A percentile compares a stretch with the other conserved stretches of the same genome.
Evolutionary conservation across 2,329 filamentous ascomycete genomes (phyloP).

Genomic region (Fusarium nygamai): DNA sequence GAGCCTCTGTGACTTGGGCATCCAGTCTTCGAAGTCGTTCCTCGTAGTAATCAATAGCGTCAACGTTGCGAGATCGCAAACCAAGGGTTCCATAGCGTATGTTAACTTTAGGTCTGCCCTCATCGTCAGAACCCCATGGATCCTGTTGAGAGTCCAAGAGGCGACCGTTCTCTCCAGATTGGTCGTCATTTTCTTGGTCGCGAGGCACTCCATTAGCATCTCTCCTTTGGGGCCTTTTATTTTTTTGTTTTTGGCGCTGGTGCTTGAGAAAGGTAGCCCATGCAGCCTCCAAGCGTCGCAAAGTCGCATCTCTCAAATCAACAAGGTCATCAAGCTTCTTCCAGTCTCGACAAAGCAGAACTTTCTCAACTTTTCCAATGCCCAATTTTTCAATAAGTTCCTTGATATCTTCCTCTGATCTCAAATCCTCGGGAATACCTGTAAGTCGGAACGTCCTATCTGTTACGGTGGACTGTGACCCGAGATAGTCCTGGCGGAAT

Average conservation of each 20-base stretch:
- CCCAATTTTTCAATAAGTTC: slow-evolving; percentile 86
- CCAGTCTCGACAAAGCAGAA: slow-evolving; percentile 91
- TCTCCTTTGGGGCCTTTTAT: neutral
- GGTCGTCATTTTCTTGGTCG: slow-evolving; percentile 51
- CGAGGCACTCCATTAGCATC: slow-evolving; percentile 31
- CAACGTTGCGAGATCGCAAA: slow-evolving; percentile 76
- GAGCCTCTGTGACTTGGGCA: slow-evolving; percentile 74
- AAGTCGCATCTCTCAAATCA: slow-evolving; percentile 68
- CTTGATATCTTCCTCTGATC: slow-evolving; percentile 85
- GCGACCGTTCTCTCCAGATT: slow-evolving; percentile 65
- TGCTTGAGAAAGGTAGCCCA: slow-evolving; percentile 74
- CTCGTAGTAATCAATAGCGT: slow-evolving; percentile 95
- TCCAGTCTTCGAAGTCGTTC: slow-evolving; percentile 84
- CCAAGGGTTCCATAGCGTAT: slow-evolving; percentile 83
- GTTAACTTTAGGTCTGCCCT: slow-evolving; percentile 72
- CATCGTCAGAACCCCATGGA: slow-evolving; percentile 50
- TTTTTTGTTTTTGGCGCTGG: slow-evolving; percentile 17
- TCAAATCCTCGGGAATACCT: slow-evolving; percentile 82
- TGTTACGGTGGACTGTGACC: slow-evolving; percentile 93
- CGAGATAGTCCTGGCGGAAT: slow-evolving; percentile 88
- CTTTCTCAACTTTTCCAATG: slow-evolving; percentile 89
- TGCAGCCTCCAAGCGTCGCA: slow-evolving; percentile 81
- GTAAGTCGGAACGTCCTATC: slow-evolving; percentile 93
- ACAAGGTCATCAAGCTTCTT: slow-evolving; percentile 80
- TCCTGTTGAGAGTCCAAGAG: slow-evolving; percentile 63